A percentile compares a stretch with the other conserved stretches of the same genome.
These are phyloP conservation scores for Bacidia gigantensis DNA, from an alignment of 495 filamentous ascomycete genomes.

Conservation along the genomic window DNA sequence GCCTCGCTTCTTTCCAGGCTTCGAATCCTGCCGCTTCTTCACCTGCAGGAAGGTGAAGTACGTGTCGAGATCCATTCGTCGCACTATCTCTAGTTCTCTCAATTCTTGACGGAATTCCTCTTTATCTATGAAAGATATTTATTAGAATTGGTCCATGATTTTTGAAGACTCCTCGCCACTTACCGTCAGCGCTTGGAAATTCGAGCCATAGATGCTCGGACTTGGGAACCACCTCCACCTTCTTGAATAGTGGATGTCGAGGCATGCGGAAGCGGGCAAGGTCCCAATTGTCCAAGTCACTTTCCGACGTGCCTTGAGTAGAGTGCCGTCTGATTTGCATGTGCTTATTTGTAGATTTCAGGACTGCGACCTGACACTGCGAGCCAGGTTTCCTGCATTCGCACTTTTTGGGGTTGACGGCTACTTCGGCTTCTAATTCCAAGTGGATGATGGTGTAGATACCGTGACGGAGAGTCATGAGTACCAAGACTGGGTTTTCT, in stretches of 20 bases:
- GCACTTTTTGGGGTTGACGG: constrained; percentile 11
- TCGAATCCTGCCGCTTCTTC: constrained; percentile 4
- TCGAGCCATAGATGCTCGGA: constrained; percentile 11
- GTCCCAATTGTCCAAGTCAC: constrained; percentile 15
- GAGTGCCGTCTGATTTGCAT: constrained; percentile 4
- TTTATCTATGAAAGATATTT: constrained; percentile 11
- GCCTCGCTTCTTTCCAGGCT: constrained; percentile 1
- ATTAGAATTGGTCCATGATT: background rate
- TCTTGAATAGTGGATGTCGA: constrained; percentile 8
- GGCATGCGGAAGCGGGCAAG: constrained; percentile 15
- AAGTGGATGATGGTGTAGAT: constrained; percentile 16
- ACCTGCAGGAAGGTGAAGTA: constrained; percentile 5
- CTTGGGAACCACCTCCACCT: constrained; percentile 8
- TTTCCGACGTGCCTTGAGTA: constrained; percentile 3
- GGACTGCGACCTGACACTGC: constrained; percentile 2
- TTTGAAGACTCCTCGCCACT: background rate
- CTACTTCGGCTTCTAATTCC: constrained; percentile 3
- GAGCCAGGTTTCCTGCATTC: constrained; percentile 9
- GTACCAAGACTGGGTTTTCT: constrained; percentile 12
- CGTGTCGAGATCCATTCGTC: constrained; percentile 7
- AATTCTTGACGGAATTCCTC: constrained; percentile 13
- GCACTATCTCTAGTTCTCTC: constrained; percentile 3
- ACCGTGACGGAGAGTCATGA: constrained; percentile 11
- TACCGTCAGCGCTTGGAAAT: constrained; percentile 11
- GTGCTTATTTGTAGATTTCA: constrained; percentile 10